Percentiles rank a stretch among this genome's conserved stretches.
These are phyloP conservation scores for Cryptococcus jaspeensis DNA, from an alignment of 1,284 basidiomycete species.

Conservation along the genomic window DNA sequence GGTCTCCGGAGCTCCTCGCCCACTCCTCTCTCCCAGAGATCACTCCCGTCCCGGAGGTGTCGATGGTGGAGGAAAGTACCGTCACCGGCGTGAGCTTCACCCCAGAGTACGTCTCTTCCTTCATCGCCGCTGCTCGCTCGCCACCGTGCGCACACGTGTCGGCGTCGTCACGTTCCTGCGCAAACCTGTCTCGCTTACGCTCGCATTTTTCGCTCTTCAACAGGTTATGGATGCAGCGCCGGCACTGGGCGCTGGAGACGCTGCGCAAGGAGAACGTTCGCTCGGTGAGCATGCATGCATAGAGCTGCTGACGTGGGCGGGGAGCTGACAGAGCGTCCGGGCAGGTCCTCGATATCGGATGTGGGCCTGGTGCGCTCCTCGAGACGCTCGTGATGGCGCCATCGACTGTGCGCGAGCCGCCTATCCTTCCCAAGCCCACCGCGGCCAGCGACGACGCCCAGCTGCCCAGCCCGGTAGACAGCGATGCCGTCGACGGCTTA, in stretches of 20 bases:
- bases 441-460: conserved; percentile 5
- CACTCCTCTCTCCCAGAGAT: conserved; percentile 16
- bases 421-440: conserved; percentile 24
- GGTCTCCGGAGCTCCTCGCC: conserved; percentile 18
- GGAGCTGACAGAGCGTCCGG: neutral
- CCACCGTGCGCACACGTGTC: neutral
- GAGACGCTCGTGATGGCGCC: conserved; percentile 45
- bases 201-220: neutral
- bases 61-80: conserved; percentile 48
- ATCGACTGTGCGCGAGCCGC: conserved; percentile 40
- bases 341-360: conserved; percentile 50
- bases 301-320: neutral
- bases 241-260: conserved; percentile 48
- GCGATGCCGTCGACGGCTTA: conserved; percentile 17
- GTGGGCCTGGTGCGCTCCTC: conserved; percentile 46
- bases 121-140: neutral
- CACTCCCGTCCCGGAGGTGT: conserved; percentile 34
- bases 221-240: conserved; percentile 49
- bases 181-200: neutral
- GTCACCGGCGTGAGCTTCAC: conserved; percentile 49
- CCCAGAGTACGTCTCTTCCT: conserved; percentile 40
- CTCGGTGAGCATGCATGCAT: conserved; percentile 29
- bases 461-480: conserved; percentile 21
- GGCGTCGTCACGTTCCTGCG: neutral
- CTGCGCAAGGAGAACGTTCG: conserved; percentile 41